A percentile compares a stretch with the other conserved stretches of the same genome.
These are phyloP conservation scores for Dryadomyces sulphureus DNA, from an alignment of 2,329 filamentous ascomycete genomes.

Conservation along the genomic window DNA sequence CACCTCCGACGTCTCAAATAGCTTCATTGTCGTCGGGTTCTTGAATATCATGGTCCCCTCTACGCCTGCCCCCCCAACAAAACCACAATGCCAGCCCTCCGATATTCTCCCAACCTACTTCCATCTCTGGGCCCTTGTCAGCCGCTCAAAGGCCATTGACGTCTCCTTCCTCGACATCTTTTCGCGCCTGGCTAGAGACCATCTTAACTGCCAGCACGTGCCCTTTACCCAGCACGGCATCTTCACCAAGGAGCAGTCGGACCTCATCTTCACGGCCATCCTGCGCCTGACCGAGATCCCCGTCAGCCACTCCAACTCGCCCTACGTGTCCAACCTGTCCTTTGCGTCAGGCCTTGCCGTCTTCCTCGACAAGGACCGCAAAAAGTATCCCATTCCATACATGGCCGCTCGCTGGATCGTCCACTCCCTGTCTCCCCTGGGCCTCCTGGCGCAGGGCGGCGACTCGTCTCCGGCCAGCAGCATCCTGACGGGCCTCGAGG, in stretches of 20 bases:
- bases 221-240: conserved; percentile 78
- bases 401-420: conserved; percentile 88
- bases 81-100: conserved; percentile 66
- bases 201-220: conserved; percentile 58
- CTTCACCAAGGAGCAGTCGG: conserved; percentile 82
- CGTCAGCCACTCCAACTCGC: conserved; percentile 86
- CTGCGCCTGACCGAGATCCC: conserved; percentile 86
- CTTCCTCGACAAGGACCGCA: conserved; percentile 80
- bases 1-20: conserved; percentile 80
- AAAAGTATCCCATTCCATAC: conserved; percentile 84
- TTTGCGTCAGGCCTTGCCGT: conserved; percentile 68
- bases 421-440: conserved; percentile 79
- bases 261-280: conserved; percentile 83
- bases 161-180: conserved; percentile 79
- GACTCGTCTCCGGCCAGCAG: conserved; percentile 40
- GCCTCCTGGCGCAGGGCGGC: conserved; percentile 40
- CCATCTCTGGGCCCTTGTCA: conserved; percentile 89
- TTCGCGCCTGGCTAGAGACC: conserved; percentile 75
- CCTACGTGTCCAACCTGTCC: conserved; percentile 72
- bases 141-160: conserved; percentile 76
- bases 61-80: conserved; percentile 55
- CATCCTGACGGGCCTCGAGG: conserved; percentile 72
- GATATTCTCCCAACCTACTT: conserved; percentile 89
- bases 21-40: conserved; percentile 80
- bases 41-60: conserved; percentile 84